A percentile compares a stretch with the other conserved stretches of the same genome.
Evolutionary conservation across 1,284 basidiomycete species (phyloP).

Genomic region (Fereydounia khargensis): DNA sequence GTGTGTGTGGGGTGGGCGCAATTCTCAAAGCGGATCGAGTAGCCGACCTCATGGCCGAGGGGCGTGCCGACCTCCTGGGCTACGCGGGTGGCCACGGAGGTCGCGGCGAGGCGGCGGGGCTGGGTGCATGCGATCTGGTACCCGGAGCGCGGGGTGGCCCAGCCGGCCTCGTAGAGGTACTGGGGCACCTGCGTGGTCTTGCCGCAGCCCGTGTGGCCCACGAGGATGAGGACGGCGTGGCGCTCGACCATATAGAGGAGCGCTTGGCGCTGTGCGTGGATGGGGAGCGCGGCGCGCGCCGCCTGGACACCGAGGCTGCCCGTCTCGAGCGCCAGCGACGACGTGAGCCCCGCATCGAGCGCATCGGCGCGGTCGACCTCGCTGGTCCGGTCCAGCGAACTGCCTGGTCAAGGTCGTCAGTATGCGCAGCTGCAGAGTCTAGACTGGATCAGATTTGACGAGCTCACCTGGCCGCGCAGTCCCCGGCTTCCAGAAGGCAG

Average conservation of each 20-base stretch:
- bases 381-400: slow-evolving; percentile 74
- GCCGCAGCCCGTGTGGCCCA: slow-evolving; percentile 46
- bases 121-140: slow-evolving; percentile 56
- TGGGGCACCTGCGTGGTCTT: slow-evolving; percentile 73
- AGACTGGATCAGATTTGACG: too few relatives aligned
- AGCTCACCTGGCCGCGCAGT: slow-evolving; percentile 34
- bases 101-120: slow-evolving; percentile 56
- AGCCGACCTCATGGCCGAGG: slow-evolving; percentile 77
- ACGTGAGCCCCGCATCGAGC: slow-evolving; percentile 3
- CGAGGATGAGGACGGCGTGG: slow-evolving; percentile 76
- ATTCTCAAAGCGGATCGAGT: slow-evolving; percentile 59
- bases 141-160: slow-evolving; percentile 50
- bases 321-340: slow-evolving; percentile 59
- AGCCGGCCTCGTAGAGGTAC: slow-evolving; percentile 79
- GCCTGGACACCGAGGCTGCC: slow-evolving; percentile 88
- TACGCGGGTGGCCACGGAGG: slow-evolving; percentile 57
- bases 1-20: slow-evolving; percentile 49
- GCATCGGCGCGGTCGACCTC: slow-evolving; percentile 66
- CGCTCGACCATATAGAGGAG: slow-evolving; percentile 81
- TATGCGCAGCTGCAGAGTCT: slow-evolving; percentile 61
- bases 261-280: slow-evolving; percentile 78
- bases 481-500: slow-evolving; percentile 54
- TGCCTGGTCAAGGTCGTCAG: slow-evolving; percentile 58
- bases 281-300: slow-evolving; percentile 83
- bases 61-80: slow-evolving; percentile 53